Evolutionary conservation across 768 basidiomycete genomes (phyloP).

Genomic region (Kwoniella sp.): DNA sequence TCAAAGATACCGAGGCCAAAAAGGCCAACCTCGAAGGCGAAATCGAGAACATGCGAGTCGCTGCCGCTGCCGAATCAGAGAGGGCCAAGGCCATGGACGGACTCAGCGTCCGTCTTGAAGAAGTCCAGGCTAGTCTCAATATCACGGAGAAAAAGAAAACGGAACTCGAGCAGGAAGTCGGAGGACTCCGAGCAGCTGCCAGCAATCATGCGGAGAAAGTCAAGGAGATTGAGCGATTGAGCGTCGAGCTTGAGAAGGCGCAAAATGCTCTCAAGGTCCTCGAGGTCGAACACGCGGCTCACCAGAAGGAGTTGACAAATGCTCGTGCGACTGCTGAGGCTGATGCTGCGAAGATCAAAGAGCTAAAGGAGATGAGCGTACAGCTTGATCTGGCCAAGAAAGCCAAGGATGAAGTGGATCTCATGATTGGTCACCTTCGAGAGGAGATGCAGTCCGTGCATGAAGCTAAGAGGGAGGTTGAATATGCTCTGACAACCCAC

Average conservation of each 20-base stretch:
- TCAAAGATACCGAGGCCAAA: background rate
- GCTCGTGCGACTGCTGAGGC: background rate
- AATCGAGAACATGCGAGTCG: background rate
- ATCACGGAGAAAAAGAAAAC: background rate
- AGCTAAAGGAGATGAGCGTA: background rate
- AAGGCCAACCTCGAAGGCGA: background rate
- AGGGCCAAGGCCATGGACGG: background rate
- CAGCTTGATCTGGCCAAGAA: background rate
- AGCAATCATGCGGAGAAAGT: background rate
- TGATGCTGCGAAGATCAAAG: background rate
- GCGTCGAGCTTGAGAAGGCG: background rate
- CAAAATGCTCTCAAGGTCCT: background rate
- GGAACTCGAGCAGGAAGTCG: background rate
- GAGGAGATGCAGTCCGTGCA: background rate
- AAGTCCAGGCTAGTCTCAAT: background rate
- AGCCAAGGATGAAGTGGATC: constrained; percentile 5
- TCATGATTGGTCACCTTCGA: constrained; percentile 10
- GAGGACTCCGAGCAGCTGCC: background rate
- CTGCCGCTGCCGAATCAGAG: background rate
- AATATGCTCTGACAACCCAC: constrained; percentile 3
- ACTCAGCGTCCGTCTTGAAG: background rate
- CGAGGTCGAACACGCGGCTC: background rate
- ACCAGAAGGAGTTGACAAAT: background rate
- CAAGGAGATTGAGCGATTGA: background rate
- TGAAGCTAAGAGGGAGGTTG: background rate